Conservation (phyloP, 352 stramenopile species). For the Phytophthora pinifolia region DNA sequence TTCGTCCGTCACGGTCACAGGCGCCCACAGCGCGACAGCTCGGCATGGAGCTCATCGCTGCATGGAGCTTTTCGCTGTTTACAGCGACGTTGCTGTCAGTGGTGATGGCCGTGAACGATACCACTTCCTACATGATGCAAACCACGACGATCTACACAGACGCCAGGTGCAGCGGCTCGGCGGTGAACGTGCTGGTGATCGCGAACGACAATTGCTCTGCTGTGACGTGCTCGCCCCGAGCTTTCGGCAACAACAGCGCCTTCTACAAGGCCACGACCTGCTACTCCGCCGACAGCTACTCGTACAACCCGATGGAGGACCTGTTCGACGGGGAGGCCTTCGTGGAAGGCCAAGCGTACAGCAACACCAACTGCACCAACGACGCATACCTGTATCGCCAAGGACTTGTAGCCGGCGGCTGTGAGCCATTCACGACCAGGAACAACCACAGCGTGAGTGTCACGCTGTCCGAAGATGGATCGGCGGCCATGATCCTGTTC, state of each 20-base stretch:
- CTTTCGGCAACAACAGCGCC: slow-evolving; percentile 16
- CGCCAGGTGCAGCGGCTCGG: slow-evolving; percentile 11
- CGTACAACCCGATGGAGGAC: slow-evolving; percentile 22
- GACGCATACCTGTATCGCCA: slow-evolving; percentile 17
- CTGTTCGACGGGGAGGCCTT: slow-evolving; percentile 20
- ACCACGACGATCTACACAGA: slow-evolving; percentile 23
- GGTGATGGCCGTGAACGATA: background rate
- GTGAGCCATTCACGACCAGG: slow-evolving; percentile 18
- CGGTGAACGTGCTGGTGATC: slow-evolving; percentile 18
- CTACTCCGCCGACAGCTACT: slow-evolving; percentile 21
- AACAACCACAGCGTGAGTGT: slow-evolving; percentile 23
- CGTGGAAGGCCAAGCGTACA: slow-evolving; percentile 23
- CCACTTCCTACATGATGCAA: slow-evolving; percentile 25
- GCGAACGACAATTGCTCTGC: slow-evolving; percentile 18
- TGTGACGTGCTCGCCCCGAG: slow-evolving; percentile 7
- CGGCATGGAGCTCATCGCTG: slow-evolving; percentile 4
- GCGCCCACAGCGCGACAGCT: background rate
- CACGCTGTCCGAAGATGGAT: slow-evolving; percentile 13
- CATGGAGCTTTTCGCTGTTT: slow-evolving; percentile 1
- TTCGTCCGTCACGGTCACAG: background rate
- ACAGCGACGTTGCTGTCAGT: background rate
- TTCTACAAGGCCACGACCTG: slow-evolving; percentile 16
- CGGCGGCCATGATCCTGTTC: slow-evolving; percentile 17
- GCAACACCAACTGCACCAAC: slow-evolving; percentile 18
- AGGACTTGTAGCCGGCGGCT: slow-evolving; percentile 16